phyloP scores from a whole-genome alignment of 495 filamentous ascomycete genomes.

The Margaritispora aquatica region DNA sequence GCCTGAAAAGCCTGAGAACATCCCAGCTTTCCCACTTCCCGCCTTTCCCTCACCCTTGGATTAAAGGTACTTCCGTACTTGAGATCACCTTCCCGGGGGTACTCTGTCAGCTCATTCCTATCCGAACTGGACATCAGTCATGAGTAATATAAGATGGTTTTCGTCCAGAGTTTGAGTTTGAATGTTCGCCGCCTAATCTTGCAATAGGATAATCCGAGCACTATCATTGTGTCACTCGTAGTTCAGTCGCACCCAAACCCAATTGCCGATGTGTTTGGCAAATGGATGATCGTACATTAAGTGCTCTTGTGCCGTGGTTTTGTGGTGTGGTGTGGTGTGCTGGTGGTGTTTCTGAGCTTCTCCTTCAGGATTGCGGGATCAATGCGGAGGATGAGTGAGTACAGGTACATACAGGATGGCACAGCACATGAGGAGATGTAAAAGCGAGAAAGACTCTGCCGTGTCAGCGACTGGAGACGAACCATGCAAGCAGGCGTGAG shows the following conservation, averaged over 20 bases:
- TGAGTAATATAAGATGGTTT: neutral
- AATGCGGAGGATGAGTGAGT: neutral
- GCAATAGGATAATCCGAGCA: no score
- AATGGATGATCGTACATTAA: no score
- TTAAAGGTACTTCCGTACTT: no score
- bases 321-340: no score
- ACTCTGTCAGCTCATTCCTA: neutral
- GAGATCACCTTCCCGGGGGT: neutral
- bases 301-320: no score
- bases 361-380: neutral
- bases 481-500: no score
- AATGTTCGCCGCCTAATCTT: neutral
- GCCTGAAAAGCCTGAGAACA: no score
- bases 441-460: no score
- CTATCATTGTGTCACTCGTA: no score
- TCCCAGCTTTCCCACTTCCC: neutral
- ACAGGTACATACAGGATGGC: no score
- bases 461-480: no score
- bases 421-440: neutral
- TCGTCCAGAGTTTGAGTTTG: neutral
- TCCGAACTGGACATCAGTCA: neutral
- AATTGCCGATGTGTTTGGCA: neutral
- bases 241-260: no score
- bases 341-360: neutral
- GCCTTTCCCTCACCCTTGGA: neutral